These are phyloP conservation scores for Elongisporangium undulatum DNA, from an alignment of 352 stramenopile species.

Conservation along the genomic window DNA sequence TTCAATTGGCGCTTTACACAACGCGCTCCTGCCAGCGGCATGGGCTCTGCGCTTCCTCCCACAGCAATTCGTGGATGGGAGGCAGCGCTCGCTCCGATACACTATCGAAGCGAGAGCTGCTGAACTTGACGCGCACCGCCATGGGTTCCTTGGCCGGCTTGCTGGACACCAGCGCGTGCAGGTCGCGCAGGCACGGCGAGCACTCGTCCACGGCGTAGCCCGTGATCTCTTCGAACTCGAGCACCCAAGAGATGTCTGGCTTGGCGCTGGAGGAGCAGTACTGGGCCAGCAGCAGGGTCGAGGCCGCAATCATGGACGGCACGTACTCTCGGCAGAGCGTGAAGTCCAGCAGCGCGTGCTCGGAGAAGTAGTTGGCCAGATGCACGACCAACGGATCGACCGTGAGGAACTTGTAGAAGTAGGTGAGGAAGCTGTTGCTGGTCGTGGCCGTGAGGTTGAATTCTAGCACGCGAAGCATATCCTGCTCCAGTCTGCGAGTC, in stretches of 20 bases:
- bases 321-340: constrained; percentile 38
- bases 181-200: constrained; percentile 27
- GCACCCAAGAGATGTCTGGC: constrained; percentile 29
- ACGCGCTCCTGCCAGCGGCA: background rate
- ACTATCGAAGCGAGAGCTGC: constrained; percentile 10
- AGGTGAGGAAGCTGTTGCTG: constrained; percentile 93
- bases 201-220: constrained; percentile 36
- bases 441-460: constrained; percentile 97
- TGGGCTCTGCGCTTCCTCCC: background rate
- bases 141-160: constrained; percentile 30
- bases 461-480: constrained; percentile 93
- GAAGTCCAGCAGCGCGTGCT: constrained; percentile 59
- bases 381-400: constrained; percentile 28
- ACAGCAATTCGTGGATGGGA: background rate
- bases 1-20: background rate
- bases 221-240: constrained; percentile 41
- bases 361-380: constrained; percentile 53
- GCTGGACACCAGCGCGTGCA: constrained; percentile 26
- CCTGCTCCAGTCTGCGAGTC: constrained; percentile 61
- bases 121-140: constrained; percentile 41
- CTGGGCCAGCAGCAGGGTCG: constrained; percentile 39
- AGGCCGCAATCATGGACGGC: constrained; percentile 40
- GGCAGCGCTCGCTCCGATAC: constrained; percentile 6
- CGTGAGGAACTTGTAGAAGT: constrained; percentile 89
- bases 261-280: constrained; percentile 33